Percentiles rank a stretch among this genome's conserved stretches.
Conservation (phyloP, 805 yeast species). For the Yamadazyma ubonensis region DNA sequence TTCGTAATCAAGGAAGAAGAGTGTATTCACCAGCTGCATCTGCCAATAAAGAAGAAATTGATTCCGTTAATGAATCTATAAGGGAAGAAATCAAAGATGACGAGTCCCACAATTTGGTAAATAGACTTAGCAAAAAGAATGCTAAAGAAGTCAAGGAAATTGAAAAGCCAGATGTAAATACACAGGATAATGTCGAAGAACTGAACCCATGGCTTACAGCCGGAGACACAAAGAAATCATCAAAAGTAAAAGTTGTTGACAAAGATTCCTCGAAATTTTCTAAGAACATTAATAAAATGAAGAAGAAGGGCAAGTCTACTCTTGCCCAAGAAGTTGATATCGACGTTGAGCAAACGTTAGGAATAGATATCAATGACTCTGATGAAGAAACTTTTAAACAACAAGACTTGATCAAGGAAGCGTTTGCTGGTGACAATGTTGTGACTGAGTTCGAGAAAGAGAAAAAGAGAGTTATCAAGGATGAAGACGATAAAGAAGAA, state of each 20-base stretch:
- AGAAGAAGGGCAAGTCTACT: slow-evolving; percentile 30
- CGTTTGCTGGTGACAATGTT: slow-evolving; percentile 97
- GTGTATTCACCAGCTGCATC: slow-evolving; percentile 66
- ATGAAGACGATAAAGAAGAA: slow-evolving; percentile 85
- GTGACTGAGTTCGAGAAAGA: slow-evolving; percentile 77
- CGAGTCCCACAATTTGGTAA: slow-evolving; percentile 45
- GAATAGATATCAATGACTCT: slow-evolving; percentile 19
- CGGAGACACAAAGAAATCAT: slow-evolving; percentile 25
- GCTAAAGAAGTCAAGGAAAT: slow-evolving; percentile 9
- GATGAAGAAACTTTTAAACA: slow-evolving; percentile 59
- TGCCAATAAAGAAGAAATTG: slow-evolving; percentile 35
- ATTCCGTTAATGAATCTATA: slow-evolving; percentile 34
- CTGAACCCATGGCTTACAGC: slow-evolving; percentile 40
- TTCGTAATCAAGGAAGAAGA: slow-evolving; percentile 75
- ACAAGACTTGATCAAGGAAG: slow-evolving; percentile 78
- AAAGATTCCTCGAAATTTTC: slow-evolving; percentile 36
- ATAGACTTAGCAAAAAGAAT: slow-evolving; percentile 32
- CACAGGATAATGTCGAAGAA: slow-evolving; percentile 3
- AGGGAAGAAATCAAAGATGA: slow-evolving; percentile 51
- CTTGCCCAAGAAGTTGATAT: slow-evolving; percentile 33
- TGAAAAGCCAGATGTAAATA: slow-evolving; percentile 11
- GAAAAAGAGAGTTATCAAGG: slow-evolving; percentile 60
- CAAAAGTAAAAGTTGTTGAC: slow-evolving; percentile 31
- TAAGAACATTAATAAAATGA: slow-evolving; percentile 41
- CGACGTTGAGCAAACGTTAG: slow-evolving; percentile 55